Percentiles rank a stretch among this genome's conserved stretches.
phyloP scores from a whole-genome alignment of 176 grass and related monocot genomes.

The Lolium perenne region DNA sequence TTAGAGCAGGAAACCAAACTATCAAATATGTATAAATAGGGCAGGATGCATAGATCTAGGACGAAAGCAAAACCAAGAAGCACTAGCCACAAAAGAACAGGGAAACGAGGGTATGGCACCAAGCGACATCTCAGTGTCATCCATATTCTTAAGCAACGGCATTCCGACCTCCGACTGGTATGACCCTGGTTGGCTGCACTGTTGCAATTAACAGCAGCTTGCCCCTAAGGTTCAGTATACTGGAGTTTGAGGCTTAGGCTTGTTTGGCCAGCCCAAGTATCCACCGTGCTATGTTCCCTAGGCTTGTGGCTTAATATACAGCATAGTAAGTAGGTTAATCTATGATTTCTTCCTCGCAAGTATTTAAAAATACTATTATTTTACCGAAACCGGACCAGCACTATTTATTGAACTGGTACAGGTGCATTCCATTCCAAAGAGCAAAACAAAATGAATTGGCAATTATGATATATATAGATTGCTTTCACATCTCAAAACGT shows the following conservation, averaged over 20 bases:
- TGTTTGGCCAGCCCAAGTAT: neutral
- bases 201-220: neutral
- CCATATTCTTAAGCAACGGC: too few species aligned
- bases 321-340: neutral
- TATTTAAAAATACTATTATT: neutral
- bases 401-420: neutral
- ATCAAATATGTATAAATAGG: too few species aligned
- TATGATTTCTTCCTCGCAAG: neutral
- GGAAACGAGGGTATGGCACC: too few species aligned
- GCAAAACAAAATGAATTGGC: neutral
- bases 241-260: neutral
- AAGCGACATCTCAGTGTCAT: too few species aligned
- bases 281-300: neutral
- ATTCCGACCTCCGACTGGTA: too few species aligned
- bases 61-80: too few species aligned
- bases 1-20: too few species aligned
- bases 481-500: conserved; percentile 23
- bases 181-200: too few species aligned
- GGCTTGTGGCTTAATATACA: neutral
- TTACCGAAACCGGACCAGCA: neutral
- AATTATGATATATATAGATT: neutral
- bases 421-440: neutral
- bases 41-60: too few species aligned
- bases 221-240: neutral
- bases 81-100: too few species aligned